phyloP scores from a whole-genome alignment of 257 asterid genomes.

The Forsythia viridissima region DNA sequence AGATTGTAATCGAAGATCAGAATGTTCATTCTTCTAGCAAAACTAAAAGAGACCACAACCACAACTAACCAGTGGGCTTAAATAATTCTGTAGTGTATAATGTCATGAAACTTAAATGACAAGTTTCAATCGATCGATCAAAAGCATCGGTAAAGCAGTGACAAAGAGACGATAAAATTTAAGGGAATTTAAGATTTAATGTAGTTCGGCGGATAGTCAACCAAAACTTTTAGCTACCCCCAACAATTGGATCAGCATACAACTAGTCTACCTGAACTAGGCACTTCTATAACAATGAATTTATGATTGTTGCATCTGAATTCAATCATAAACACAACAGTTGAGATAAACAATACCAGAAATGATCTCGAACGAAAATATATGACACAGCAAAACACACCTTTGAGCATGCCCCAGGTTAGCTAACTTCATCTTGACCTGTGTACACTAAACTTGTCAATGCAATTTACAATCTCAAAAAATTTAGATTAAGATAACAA shows the following conservation, averaged over 20 bases:
- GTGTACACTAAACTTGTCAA: slow-evolving; percentile 34
- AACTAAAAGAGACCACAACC: background rate
- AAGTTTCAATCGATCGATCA: background rate
- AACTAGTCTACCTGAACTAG: slow-evolving; percentile 9
- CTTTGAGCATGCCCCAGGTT: slow-evolving; percentile 87
- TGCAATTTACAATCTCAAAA: slow-evolving; percentile 9
- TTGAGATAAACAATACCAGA: background rate
- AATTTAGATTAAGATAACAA: background rate
- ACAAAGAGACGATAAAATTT: background rate
- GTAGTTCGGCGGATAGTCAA: background rate
- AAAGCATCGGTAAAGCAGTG: background rate
- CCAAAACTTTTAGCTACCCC: background rate
- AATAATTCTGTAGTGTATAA: background rate
- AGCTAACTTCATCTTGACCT: slow-evolving; percentile 88
- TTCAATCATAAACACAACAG: background rate
- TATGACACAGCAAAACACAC: slow-evolving; percentile 32
- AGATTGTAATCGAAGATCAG: background rate
- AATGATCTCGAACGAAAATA: background rate
- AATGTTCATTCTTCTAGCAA: background rate
- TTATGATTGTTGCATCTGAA: background rate
- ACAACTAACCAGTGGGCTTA: background rate
- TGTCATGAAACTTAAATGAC: background rate
- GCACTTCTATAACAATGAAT: slow-evolving; percentile 9
- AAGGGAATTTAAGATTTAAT: background rate
- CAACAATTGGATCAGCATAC: background rate